These are phyloP conservation scores for Guillardia theta DNA, from an alignment of 78 protist genomes.

Conservation along the genomic window DNA sequence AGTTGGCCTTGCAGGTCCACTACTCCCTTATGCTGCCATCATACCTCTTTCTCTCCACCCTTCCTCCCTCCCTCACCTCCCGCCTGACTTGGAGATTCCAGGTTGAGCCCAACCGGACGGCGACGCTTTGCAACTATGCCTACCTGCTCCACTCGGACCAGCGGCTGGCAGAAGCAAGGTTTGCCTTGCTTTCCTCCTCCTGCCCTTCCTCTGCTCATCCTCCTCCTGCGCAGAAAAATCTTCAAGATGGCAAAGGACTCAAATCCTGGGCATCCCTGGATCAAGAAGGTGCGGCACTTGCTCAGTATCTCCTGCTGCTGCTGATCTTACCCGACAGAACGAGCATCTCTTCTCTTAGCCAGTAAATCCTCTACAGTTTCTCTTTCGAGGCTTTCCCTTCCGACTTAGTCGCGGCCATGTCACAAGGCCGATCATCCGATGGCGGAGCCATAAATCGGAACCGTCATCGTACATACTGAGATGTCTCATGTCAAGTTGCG, in stretches of 20 bases:
- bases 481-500: too few species aligned
- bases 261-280: constrained; percentile 19
- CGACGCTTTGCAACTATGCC: constrained; percentile 36
- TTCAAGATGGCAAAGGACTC: neutral
- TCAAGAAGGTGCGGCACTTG: neutral
- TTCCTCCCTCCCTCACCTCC: neutral
- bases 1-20: neutral
- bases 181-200: too few species aligned
- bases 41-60: neutral
- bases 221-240: neutral
- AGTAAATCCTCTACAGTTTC: too few species aligned
- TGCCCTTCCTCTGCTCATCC: too few species aligned
- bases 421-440: too few species aligned
- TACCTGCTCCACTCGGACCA: constrained; percentile 12
- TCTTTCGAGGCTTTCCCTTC: too few species aligned
- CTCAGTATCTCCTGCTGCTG: neutral
- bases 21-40: neutral
- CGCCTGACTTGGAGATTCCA: neutral
- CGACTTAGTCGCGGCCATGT: too few species aligned
- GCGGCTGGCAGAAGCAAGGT: constrained; percentile 24
- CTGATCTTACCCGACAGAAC: neutral
- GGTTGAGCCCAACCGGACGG: constrained; percentile 29
- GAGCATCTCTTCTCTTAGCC: too few species aligned
- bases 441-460: too few species aligned
- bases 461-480: too few species aligned